Evolutionary conservation across 257 asterid genomes (phyloP), one percentile per base, ranked within the genome.

Genomic region (Rhazya stricta): DNA sequence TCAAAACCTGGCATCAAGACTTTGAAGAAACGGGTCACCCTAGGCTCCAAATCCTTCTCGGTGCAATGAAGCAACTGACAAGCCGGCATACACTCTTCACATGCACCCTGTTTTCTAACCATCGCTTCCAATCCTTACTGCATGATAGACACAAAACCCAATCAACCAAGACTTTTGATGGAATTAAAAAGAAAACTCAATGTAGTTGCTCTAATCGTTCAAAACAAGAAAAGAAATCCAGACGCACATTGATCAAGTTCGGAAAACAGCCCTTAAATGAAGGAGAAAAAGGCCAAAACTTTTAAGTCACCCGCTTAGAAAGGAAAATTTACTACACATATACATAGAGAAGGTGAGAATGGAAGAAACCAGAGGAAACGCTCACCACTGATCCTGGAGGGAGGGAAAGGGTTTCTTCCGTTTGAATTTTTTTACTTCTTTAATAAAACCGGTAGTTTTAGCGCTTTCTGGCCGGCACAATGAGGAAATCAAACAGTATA

Each of bases 1-100:
- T 70, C 19, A 51, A 74, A 81, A 36, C 73, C 74, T 5, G 45
- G 1, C 16, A 84, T 36, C 80, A 84, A 56, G 67, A 84, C 16
- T 74, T 81, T 84, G 78, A 84, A 78, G 78, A 84, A 84, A 54
- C 83, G 73, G 58, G 16, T 23, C 32, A 79, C 77, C 46, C 19
- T 30, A 25, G 77, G 62, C 12, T 50, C 46, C 9, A 70, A 27
- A 13, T 72, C 78, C 58, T 10, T 54, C 29, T 73, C 72, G 42
- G 48, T 34, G 30, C 53, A 10, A 70, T 82, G 86, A 43, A 79
- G 43, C 79, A 73, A 62, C 57, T 51, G 60, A 67, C 86, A 82
- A 19, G 15, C 60, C 18, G 46, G 41, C 51, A 25, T 8, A 32
- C 86, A 79, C 53, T 76, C 73, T 9, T 42, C 77, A 68, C 83